Conservation (phyloP, 1,139 yeast genomes). For the Citeromyces hawaiiensis region DNA sequence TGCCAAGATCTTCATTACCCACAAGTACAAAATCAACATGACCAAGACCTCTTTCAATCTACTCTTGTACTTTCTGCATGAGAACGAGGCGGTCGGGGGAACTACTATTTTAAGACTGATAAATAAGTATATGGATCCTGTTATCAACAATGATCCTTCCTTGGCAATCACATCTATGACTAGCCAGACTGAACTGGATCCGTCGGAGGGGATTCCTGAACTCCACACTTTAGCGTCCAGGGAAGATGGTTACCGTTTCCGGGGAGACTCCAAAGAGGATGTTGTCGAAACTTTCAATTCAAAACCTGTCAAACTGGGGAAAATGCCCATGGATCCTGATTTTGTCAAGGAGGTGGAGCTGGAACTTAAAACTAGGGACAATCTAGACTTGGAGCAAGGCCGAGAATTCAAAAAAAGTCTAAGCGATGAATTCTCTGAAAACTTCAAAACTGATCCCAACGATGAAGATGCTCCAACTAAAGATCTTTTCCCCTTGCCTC, state of each 20-base stretch:
- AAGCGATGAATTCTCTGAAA: constrained; percentile 34
- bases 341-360: constrained; percentile 75
- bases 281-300: constrained; percentile 30
- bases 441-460: constrained; percentile 30
- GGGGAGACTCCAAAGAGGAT: constrained; percentile 7
- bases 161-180: constrained; percentile 14
- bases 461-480: constrained; percentile 55
- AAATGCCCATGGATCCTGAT: constrained; percentile 75
- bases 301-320: constrained; percentile 70
- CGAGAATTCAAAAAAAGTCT: constrained; percentile 18
- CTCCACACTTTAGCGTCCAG: constrained; percentile 14
- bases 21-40: constrained; percentile 64
- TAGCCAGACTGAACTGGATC: constrained; percentile 21
- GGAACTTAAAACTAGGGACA: constrained; percentile 70
- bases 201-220: constrained; percentile 19
- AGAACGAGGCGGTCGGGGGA: constrained; percentile 89
- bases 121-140: constrained; percentile 74
- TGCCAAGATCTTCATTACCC: constrained; percentile 60
- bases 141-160: constrained; percentile 29
- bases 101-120: constrained; percentile 73
- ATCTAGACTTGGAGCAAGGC: constrained; percentile 17
- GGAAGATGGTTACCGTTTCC: constrained; percentile 6
- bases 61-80: constrained; percentile 76
- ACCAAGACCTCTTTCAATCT: constrained; percentile 80
- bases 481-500: constrained; percentile 75